Evolutionary conservation across 345 rosid genomes (phyloP), one percentile per base, ranked within the genome.

Genomic region (Dipteronia sinensis): DNA sequence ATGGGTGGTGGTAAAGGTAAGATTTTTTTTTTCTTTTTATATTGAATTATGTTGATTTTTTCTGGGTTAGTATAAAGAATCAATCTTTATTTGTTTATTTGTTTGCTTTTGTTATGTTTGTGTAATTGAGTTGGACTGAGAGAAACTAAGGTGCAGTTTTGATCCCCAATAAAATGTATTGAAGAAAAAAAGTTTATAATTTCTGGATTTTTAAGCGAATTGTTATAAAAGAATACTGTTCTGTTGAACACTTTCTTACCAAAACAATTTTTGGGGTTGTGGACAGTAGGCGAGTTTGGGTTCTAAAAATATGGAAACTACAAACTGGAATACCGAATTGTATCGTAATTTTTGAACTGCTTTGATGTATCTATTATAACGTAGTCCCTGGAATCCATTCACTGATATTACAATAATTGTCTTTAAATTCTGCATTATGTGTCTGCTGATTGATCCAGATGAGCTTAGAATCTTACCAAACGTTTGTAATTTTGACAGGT

Each of bases 1-100:
- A 86, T 83, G 88, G 88, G 87, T 16, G 88, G 88, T 66, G 88
- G 88, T 69, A 86, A 75, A 83, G 83, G 88, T 78, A 61, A 75
- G 77, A 74, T 51, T 44, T 42, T 59, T 44, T 12, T 51, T 70
- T 44, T 8, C 3, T 71, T 10, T 22, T 34, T 17, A 29, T 17
- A 25, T 29, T 51, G 44, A 51, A 15, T 31, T 47, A 11, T 51
- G 22, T 23, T 70, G 40, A 11, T 69, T 46, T 69, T 20, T 7
- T n/a, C 22, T 47, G 59, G 22, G 27, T 9, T 19, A 20, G 63
- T 58, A 58, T 58, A 3, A 58, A 58, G 10, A 9, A 7, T 58
- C 63, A 58, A 58, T n/a, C 25, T 58, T 31, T 31, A 31, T 31
- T 31, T 31, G 34, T 31, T 56, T 58, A 7, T 58, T 58, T 58